Percentiles rank a stretch among this genome's conserved stretches.
phyloP scores from a whole-genome alignment of 306 rosid genomes.

The Rosa lucieae region DNA sequence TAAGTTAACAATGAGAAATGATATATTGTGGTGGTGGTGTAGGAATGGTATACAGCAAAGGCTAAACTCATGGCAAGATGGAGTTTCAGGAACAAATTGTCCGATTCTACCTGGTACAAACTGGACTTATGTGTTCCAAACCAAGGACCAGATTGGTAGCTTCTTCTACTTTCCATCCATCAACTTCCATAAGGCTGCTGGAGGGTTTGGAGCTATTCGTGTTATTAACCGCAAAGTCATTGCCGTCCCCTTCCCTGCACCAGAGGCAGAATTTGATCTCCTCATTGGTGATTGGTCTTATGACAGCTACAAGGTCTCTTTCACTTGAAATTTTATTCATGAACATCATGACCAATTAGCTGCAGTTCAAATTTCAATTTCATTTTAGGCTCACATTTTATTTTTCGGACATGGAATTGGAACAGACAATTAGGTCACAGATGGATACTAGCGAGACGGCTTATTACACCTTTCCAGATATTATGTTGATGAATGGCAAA shows the following conservation, averaged over 20 bases:
- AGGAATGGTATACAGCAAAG: slow-evolving; percentile 95
- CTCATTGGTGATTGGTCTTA: slow-evolving; percentile 77
- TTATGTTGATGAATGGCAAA: slow-evolving; percentile 75
- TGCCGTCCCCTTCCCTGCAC: slow-evolving; percentile 64
- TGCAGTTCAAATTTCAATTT: neutral
- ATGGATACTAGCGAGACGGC: slow-evolving; percentile 11
- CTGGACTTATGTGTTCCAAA: slow-evolving; percentile 70
- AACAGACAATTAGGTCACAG: slow-evolving; percentile 45
- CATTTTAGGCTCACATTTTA: neutral
- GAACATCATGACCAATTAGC: neutral
- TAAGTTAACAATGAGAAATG: neutral
- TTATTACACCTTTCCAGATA: slow-evolving; percentile 35
- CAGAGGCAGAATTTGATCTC: slow-evolving; percentile 78
- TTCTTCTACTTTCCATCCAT: slow-evolving; percentile 85
- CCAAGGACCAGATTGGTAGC: slow-evolving; percentile 85
- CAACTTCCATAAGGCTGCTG: slow-evolving; percentile 77
- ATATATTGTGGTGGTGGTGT: slow-evolving; percentile 18
- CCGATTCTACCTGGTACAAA: slow-evolving; percentile 60
- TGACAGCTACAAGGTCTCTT: slow-evolving; percentile 63
- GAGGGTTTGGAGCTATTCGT: slow-evolving; percentile 75
- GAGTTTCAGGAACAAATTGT: slow-evolving; percentile 87
- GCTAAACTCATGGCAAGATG: slow-evolving; percentile 92
- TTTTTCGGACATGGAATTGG: slow-evolving; percentile 11
- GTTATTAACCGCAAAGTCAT: slow-evolving; percentile 56
- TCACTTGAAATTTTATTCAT: neutral